Evolutionary conservation across 1,284 basidiomycete species (phyloP).

Genomic region (Tylopilus sp.): DNA sequence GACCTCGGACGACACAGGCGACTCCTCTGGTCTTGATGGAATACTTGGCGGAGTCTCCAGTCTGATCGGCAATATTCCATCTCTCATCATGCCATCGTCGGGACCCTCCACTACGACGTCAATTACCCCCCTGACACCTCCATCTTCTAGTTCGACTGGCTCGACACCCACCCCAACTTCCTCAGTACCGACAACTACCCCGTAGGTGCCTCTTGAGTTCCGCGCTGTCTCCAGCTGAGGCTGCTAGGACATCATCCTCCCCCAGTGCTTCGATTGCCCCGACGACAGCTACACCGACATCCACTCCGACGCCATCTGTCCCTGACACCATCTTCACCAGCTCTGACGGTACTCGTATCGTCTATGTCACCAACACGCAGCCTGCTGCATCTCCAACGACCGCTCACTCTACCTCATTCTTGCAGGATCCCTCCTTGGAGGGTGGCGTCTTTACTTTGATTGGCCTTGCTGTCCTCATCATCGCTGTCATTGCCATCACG

Average conservation of each 20-base stretch:
- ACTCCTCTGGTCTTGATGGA: slow-evolving; percentile 1
- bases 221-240: not conserved
- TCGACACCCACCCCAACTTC: slow-evolving; percentile 20
- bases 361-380: slow-evolving; percentile 29
- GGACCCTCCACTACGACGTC: slow-evolving; percentile 15
- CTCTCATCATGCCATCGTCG: slow-evolving; percentile 17
- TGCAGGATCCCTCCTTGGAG: slow-evolving; percentile 59
- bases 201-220: slow-evolving; percentile 17
- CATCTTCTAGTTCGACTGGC: slow-evolving; percentile 29
- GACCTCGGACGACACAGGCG: not conserved
- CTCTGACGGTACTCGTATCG: slow-evolving; percentile 21
- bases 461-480: slow-evolving; percentile 47
- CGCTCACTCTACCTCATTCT: slow-evolving; percentile 41
- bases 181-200: slow-evolving; percentile 8
- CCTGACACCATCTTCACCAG: slow-evolving; percentile 15
- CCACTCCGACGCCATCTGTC: slow-evolving; percentile 5
- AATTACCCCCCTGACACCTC: slow-evolving; percentile 17
- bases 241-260: slow-evolving; percentile 11
- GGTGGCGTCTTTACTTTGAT: slow-evolving; percentile 55
- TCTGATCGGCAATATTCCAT: slow-evolving; percentile 13
- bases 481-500: slow-evolving; percentile 44
- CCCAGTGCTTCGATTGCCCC: slow-evolving; percentile 1
- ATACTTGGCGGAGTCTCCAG: slow-evolving; percentile 19
- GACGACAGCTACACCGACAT: slow-evolving; percentile 9
- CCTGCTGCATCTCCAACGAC: slow-evolving; percentile 20